Evolutionary conservation across 345 rosid genomes (phyloP).

Genomic region (Erucastrum elatum): DNA sequence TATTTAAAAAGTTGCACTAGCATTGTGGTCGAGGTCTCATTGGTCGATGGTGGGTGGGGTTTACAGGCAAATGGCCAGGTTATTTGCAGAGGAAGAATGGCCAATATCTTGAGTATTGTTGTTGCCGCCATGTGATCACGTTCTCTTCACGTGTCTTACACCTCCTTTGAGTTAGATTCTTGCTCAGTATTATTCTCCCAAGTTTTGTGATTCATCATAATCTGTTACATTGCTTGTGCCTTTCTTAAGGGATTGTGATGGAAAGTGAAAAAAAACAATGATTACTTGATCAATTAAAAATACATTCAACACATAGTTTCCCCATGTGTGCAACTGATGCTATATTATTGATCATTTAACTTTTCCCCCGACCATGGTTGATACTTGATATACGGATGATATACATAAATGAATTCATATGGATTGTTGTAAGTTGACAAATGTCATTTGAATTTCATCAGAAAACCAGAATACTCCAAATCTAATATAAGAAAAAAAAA

Average conservation of each 20-base stretch:
- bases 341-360: slow-evolving; percentile 17
- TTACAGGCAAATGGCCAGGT: slow-evolving; percentile 21
- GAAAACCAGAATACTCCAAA: neutral
- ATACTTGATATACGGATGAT: neutral
- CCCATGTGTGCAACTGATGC: slow-evolving; percentile 28
- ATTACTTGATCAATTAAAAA: slow-evolving; percentile 8
- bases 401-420: slow-evolving; percentile 5
- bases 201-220: slow-evolving; percentile 3
- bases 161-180: slow-evolving; percentile 34
- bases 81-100: slow-evolving; percentile 30
- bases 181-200: slow-evolving; percentile 22
- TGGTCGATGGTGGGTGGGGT: slow-evolving; percentile 37
- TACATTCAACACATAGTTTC: neutral
- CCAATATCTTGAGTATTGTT: neutral
- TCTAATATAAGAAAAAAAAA: neutral
- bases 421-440: slow-evolving; percentile 20
- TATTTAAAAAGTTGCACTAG: slow-evolving; percentile 21
- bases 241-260: slow-evolving; percentile 4
- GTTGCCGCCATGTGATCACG: slow-evolving; percentile 34
- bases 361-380: neutral
- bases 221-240: neutral
- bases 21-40: slow-evolving; percentile 25
- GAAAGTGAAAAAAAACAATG: slow-evolving; percentile 16
- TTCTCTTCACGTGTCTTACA: slow-evolving; percentile 37
- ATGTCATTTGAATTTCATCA: neutral